Evolutionary conservation across 768 basidiomycete species (phyloP).

Genomic region (Mycena alexandri): DNA sequence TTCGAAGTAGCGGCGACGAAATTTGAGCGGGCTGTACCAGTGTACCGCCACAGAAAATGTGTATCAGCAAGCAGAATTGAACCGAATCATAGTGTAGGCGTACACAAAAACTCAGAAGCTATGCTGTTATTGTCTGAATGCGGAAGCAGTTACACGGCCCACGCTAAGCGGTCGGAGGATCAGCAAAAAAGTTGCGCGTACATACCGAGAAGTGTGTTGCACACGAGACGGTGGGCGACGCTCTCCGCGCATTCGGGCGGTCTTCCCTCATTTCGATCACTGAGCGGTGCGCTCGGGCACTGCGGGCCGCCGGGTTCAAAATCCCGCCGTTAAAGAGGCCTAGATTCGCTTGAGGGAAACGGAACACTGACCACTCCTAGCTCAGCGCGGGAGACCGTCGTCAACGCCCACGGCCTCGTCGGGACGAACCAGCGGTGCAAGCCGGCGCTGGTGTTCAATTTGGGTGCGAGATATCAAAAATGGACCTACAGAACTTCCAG

Average conservation of each 20-base stretch:
- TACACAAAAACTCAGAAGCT: neutral
- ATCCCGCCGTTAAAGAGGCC: too few species aligned
- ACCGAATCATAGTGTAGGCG: neutral
- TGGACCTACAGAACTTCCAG: neutral
- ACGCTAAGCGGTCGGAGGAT: neutral
- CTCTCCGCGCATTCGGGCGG: neutral
- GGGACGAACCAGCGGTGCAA: conserved; percentile 1
- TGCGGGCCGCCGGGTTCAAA: neutral
- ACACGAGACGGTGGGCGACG: neutral
- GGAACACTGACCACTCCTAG: too few species aligned
- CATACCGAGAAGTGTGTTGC: neutral
- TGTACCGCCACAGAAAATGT: neutral
- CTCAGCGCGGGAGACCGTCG: neutral
- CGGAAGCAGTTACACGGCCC: neutral
- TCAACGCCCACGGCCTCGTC: conserved; percentile 5
- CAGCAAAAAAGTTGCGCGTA: too few species aligned
- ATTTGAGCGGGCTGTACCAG: neutral
- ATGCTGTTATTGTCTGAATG: neutral
- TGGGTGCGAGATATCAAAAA: too few species aligned
- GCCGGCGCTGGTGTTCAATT: conserved; percentile 5
- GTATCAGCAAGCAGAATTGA: neutral
- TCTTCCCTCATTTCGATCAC: too few species aligned
- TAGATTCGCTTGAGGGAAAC: too few species aligned
- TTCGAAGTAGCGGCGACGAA: neutral
- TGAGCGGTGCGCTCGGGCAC: too few species aligned